These are phyloP conservation scores for Podaxis carcinomalis DNA, from an alignment of 768 basidiomycete genomes.

Conservation along the genomic window DNA sequence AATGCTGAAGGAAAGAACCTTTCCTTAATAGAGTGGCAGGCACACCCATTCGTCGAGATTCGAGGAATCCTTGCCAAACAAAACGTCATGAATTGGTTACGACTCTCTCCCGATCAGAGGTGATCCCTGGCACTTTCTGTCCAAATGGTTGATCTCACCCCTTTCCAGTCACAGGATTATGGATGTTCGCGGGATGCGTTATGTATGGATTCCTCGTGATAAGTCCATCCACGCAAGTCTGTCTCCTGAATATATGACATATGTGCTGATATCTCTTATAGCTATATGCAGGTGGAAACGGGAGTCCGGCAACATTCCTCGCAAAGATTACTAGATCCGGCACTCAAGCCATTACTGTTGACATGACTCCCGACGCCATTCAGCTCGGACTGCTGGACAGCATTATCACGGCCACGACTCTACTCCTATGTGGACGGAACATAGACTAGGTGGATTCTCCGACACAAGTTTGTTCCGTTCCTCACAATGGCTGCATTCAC, in stretches of 20 bases:
- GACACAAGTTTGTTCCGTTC: background rate
- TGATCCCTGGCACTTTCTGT: constrained; percentile 12
- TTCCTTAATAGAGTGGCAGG: constrained; percentile 58
- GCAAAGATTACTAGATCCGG: constrained; percentile 38
- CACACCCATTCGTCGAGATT: constrained; percentile 46
- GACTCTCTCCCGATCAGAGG: constrained; percentile 44
- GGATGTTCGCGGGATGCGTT: constrained; percentile 44
- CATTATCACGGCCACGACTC: constrained; percentile 44
- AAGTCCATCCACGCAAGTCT: constrained; percentile 49
- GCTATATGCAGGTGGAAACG: constrained; percentile 42
- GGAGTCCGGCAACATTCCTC: constrained; percentile 31
- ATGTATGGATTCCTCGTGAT: constrained; percentile 53
- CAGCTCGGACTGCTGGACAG: constrained; percentile 51
- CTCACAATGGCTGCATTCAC: background rate
- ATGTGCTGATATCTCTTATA: constrained; percentile 20
- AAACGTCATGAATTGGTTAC: constrained; percentile 48
- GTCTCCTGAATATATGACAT: background rate
- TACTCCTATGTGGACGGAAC: constrained; percentile 58
- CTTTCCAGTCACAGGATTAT: constrained; percentile 41
- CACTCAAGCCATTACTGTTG: constrained; percentile 43
- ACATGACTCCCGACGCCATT: constrained; percentile 52
- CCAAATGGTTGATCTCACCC: background rate
- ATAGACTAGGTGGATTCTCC: constrained; percentile 42
- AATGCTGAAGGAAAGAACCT: constrained; percentile 41
- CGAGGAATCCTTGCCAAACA: constrained; percentile 47